Evolutionary conservation across 441 rosid genomes (phyloP).

Genomic region (Arabidopsis hybrid): DNA sequence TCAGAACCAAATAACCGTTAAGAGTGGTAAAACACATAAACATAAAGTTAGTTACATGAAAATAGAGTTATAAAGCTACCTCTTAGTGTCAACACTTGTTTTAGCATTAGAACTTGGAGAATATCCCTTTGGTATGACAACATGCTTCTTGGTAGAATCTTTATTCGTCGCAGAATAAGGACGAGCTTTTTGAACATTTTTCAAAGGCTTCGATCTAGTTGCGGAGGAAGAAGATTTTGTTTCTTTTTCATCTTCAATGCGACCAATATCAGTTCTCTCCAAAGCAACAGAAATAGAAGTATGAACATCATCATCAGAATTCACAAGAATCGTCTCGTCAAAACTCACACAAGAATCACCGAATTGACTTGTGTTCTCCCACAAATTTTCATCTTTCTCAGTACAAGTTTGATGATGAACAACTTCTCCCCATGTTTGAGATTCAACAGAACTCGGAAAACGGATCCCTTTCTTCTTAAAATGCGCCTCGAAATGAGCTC

Average conservation of each 20-base stretch:
- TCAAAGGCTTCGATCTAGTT: conserved; percentile 18
- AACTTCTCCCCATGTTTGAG: conserved; percentile 50
- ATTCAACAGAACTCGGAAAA: conserved; percentile 52
- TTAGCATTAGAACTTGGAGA: conserved; percentile 50
- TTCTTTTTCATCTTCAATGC: neutral
- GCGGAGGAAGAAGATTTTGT: neutral
- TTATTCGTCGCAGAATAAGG: neutral
- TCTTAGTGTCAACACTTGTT: conserved; percentile 46
- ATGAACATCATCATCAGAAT: conserved; percentile 10
- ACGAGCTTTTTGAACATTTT: neutral
- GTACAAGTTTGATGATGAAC: conserved; percentile 31
- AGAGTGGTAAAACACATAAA: neutral
- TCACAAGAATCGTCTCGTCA: conserved; percentile 10
- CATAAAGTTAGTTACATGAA: neutral
- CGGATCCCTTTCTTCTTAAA: conserved; percentile 69
- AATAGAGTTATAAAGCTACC: conserved; percentile 45
- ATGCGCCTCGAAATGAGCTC: conserved; percentile 83
- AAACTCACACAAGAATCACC: conserved; percentile 39
- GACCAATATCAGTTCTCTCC: conserved; percentile 10
- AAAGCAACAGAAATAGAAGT: conserved; percentile 25
- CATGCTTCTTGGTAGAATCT: conserved; percentile 26
- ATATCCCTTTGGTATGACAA: conserved; percentile 36
- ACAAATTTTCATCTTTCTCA: conserved; percentile 38
- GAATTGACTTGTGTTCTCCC: conserved; percentile 40
- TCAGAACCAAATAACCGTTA: conserved; percentile 12